Percentiles rank a stretch among this genome's conserved stretches.
Conservation (phyloP, 345 rosid species). For the Rhodamnia argentea region DNA sequence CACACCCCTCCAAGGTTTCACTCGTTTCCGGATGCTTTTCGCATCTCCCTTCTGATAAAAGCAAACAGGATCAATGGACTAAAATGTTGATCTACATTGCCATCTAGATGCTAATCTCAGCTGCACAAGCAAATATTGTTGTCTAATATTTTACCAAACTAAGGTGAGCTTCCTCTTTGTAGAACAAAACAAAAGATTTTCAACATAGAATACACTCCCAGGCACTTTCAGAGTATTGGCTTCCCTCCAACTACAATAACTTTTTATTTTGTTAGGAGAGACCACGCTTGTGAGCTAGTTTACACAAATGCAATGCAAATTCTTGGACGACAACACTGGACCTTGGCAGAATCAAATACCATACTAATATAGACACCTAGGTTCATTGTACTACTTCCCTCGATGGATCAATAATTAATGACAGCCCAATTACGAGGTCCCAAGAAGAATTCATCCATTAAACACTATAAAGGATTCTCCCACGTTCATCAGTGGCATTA, state of each 20-base stretch:
- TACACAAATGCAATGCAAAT: neutral
- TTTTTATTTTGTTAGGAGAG: neutral
- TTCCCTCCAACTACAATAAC: neutral
- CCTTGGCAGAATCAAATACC: neutral
- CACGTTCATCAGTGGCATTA: neutral
- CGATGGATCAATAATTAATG: neutral
- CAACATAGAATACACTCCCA: neutral
- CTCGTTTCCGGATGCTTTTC: constrained; percentile 32
- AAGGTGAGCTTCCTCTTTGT: neutral
- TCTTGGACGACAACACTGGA: neutral
- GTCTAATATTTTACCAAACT: neutral
- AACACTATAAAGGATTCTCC: neutral
- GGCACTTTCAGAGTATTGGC: neutral
- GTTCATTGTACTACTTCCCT: neutral
- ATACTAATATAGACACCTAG: neutral
- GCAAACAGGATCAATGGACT: neutral
- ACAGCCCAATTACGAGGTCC: neutral
- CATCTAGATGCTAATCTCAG: neutral
- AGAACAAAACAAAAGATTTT: neutral
- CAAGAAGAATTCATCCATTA: neutral
- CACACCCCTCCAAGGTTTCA: constrained; percentile 34
- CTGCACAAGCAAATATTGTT: neutral
- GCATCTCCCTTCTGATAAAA: constrained; percentile 22
- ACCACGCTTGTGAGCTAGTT: neutral
- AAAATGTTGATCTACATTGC: neutral